Base-by-base conservation (phyloP, 2,329 filamentous ascomycete genomes). In the Camptophora hylomeconis region DNA sequence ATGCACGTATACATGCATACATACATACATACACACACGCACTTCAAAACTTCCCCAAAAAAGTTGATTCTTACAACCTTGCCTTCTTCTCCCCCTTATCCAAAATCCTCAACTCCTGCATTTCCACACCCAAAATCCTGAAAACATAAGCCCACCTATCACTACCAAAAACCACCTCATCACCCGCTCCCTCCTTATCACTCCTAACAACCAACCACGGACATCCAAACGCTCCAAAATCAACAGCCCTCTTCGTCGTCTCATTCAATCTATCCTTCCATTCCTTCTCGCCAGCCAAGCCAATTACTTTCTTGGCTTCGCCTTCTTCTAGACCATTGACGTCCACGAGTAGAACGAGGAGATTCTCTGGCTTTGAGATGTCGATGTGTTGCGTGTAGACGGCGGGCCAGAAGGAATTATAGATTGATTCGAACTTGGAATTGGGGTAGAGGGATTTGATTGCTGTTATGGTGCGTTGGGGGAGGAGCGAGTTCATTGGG, bases 81-180 rank as follows among this genome's bases (percentile, higher is more conserved):
- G 31, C 14, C 31, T 19, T 29, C 13, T 17, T 24, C 9, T 27
- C 22, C 13, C 7, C 14, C 17, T 31, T 33, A 20, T 27, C 27
- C 20, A 44, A 13, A 14, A 37, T 27, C 23, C 32, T 44, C 27
- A 51, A 20, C 42, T 56, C 51, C 24, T 48, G 41, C 37, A 47
- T 50, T 1, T 50, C 48, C 28, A 83, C 42, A 0, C 61, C 73
- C 24, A 84, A 49, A 46, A 70, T 77, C 33, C 67, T 58, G 54
- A 75, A 84, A 41, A 86, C 66, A 42, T 69, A 78, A 40, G 74
- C 67, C 50, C 75, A 80, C 33, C 75, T 73, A 54, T 86, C 80
- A 53, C 77, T 83, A 3, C 80, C 80, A 52, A 86, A 86, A 49
- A 84, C 82, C 0, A 75, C 69, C 55, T 80, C 73, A 26, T 62